Evolutionary conservation across 2,329 filamentous ascomycete species (phyloP), one percentile per base, ranked within the genome.

Genomic region (Ceratocystis diversiconidia): DNA sequence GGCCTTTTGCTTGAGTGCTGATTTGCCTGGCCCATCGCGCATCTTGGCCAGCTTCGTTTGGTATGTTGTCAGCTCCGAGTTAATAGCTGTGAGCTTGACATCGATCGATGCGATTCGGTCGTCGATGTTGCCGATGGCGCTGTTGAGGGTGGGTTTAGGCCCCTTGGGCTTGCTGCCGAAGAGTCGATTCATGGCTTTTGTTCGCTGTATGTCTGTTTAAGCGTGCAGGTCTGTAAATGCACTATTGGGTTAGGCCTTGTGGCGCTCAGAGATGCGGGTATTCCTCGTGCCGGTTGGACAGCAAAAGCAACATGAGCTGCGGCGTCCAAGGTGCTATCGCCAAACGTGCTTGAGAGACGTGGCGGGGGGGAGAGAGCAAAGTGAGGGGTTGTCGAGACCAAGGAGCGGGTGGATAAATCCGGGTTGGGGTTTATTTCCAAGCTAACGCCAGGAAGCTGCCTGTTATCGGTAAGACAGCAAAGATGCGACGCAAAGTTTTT

Each of bases 11-110:
- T 94, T 95, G 71, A 99, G 85, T 36, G 92, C 92, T 15, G 84
- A 87, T 76, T 97, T 96, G 70, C 92, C 94, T 0, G 92, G 92
- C 0, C 94, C 94, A 69, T 96, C 92, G 75, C 92, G 90, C 92
- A 97, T 95, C 74, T 92, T 92, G 71, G 85, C 76, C 41, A 97
- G 86, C 73, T 92, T 92, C 70, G 86, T 79, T 76, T 96, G 92
- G 80, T 96, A 95, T 68, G 87, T 87, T 17, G 85, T 81, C 3
- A 99, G 87, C 75, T 97, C 92, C 71, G 89, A 87, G 77, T 95
- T 96, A 72, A 96, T 84, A 69, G 90, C 88, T 68, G 92, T 88
- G 72, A 97, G 88, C 74, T 97, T 96, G 69, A 96, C 92, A 78
- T 97, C 94, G 79, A 96, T 87, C 69, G 84, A 86, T 73, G 90